phyloP scores from a whole-genome alignment of 495 filamentous ascomycete genomes.

The Penicillium diatomitis region DNA sequence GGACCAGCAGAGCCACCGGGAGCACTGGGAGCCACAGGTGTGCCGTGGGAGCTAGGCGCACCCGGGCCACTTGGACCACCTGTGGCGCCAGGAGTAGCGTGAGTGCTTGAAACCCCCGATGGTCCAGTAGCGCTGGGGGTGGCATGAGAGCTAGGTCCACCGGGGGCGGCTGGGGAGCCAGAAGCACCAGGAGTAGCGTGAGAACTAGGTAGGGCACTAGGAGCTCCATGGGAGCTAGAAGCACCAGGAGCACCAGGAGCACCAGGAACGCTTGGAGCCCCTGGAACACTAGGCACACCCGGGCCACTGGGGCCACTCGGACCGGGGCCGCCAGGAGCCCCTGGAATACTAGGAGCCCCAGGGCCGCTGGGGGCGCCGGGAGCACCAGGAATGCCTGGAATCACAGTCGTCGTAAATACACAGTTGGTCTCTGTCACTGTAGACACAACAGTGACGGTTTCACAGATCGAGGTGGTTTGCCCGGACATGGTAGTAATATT shows the following conservation, averaged over 20 bases:
- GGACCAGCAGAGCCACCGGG: background rate
- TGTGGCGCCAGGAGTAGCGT: background rate
- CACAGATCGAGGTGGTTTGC: too few relatives aligned
- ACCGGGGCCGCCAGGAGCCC: background rate
- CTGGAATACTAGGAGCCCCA: background rate
- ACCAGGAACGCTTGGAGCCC: background rate
- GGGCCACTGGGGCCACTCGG: too few relatives aligned
- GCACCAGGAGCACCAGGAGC: background rate
- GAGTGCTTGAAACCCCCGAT: background rate
- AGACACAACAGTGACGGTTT: too few relatives aligned
- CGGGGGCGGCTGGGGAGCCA: conserved; percentile 2
- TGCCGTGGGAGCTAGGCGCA: background rate
- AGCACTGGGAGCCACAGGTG: background rate
- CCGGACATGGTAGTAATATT: too few relatives aligned
- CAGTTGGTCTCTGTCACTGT: too few relatives aligned
- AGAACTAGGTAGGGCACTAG: conserved; percentile 12
- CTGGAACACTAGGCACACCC: background rate
- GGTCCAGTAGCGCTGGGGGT: background rate
- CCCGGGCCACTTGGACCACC: background rate
- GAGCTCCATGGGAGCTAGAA: background rate
- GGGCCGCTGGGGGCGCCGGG: too few relatives aligned
- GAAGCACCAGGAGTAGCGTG: conserved; percentile 6
- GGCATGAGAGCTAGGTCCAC: background rate
- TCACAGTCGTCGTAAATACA: too few relatives aligned
- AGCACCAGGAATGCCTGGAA: too few relatives aligned